phyloP scores from a whole-genome alignment of 768 basidiomycete species.

The Phaeotremella skinneri region DNA sequence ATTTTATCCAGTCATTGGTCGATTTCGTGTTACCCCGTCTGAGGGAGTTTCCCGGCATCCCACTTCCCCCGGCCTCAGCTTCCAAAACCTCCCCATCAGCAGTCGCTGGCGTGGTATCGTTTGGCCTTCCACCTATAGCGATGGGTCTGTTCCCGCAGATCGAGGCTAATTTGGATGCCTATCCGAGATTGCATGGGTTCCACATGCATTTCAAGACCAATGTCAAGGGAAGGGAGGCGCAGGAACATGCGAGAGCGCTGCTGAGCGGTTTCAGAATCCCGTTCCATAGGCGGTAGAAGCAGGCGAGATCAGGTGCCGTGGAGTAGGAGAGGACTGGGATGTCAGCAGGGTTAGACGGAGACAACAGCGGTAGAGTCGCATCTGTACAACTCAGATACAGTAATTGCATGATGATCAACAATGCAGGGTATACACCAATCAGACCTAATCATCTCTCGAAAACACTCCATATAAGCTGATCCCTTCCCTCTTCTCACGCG shows the following conservation, averaged over 20 bases:
- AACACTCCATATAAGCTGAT: not conserved
- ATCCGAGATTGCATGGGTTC: slow-evolving; percentile 82
- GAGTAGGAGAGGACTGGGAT: not conserved
- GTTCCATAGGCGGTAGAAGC: slow-evolving; percentile 59
- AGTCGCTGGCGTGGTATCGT: slow-evolving; percentile 81
- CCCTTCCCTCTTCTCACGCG: not conserved
- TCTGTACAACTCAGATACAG: not conserved
- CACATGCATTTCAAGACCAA: slow-evolving; percentile 92
- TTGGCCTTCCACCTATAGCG: slow-evolving; percentile 78
- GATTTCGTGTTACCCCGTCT: slow-evolving; percentile 95
- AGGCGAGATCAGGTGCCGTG: not conserved
- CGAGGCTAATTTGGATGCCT: slow-evolving; percentile 87
- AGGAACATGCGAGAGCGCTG: slow-evolving; percentile 80
- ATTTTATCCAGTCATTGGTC: slow-evolving; percentile 79
- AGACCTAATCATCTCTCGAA: not conserved
- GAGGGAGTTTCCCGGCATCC: slow-evolving; percentile 81
- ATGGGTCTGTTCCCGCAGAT: slow-evolving; percentile 93
- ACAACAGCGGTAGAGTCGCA: not conserved
- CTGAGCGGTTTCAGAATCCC: slow-evolving; percentile 91
- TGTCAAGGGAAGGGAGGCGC: slow-evolving; percentile 80
- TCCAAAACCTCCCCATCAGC: slow-evolving; percentile 66
- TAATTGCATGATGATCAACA: not conserved
- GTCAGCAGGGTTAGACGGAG: not conserved
- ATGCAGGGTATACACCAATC: not conserved
- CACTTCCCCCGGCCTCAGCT: slow-evolving; percentile 71